Evolutionary conservation across 345 rosid species (phyloP).

Genomic region (Ceriops decandra): DNA sequence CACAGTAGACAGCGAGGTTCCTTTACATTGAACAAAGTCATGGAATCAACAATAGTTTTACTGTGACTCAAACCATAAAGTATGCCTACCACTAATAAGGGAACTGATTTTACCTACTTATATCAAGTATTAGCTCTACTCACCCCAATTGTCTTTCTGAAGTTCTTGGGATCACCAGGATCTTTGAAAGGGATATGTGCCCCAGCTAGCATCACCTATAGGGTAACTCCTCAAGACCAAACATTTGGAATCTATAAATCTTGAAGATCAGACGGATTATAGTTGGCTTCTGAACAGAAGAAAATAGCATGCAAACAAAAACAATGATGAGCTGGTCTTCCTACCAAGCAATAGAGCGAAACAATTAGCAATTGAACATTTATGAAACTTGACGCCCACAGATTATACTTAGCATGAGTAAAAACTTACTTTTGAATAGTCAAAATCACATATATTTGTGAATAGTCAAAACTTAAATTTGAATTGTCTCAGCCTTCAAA

Average conservation of each 20-base stretch:
- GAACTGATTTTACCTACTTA: not conserved
- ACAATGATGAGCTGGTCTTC: conserved; percentile 57
- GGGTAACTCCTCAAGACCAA: conserved; percentile 27
- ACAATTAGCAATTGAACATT: conserved; percentile 2
- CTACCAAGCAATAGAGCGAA: conserved; percentile 40
- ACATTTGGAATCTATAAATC: conserved; percentile 21
- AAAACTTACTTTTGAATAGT: conserved; percentile 67
- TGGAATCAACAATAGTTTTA: not conserved
- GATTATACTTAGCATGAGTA: not conserved
- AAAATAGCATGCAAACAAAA: not conserved
- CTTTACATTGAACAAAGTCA: conserved; percentile 8
- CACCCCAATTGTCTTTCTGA: conserved; percentile 24
- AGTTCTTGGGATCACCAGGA: conserved; percentile 25
- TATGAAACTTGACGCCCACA: not conserved
- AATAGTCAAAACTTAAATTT: not conserved
- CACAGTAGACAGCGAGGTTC: conserved; percentile 19
- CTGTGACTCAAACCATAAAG: not conserved
- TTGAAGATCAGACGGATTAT: conserved; percentile 8
- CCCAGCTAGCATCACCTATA: conserved; percentile 25
- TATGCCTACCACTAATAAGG: not conserved
- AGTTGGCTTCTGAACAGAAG: not conserved
- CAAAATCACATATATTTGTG: conserved; percentile 57
- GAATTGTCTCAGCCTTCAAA: too few relatives aligned
- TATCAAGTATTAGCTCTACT: not conserved
- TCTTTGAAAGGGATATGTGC: conserved; percentile 28